Evolutionary conservation across 345 rosid species (phyloP), one percentile per base, ranked within the genome.

Genomic region (Citrus sinensis): DNA sequence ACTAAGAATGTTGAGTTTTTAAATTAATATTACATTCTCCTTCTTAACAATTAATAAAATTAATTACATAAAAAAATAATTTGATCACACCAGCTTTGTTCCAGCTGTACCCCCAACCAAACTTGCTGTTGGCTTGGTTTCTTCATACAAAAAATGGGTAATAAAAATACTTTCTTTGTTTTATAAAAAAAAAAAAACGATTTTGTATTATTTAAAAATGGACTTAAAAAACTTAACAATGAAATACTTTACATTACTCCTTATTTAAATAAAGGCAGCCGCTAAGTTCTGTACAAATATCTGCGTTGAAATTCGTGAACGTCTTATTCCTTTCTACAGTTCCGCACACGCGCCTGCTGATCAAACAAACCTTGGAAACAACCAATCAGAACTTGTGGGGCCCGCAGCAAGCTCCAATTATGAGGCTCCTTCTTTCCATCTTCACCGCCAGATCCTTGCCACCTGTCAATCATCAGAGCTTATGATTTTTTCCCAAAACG

Each of bases 361-460:
- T 70, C 68, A 32, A 59, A 9, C 27, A 42, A 74, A 25, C 24
- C 25, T 67, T 67, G 32, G 5, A 46, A 37, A 60, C 69, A 59
- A 54, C 62, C 42, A 65, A 65, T 65, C 11, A 65, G 20, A 34
- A 27, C 20, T 20, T 0, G 24, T 19, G 30, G 72, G 9, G 42
- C 69, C 69, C 46, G 20, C 46, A 7, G 37, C 0, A 10, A n/a
- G 73, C 54, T 59, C 39, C 74, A 32, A 24, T 34, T 39, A 39
- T 75, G 46, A 73, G 54, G 74, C 71, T 60, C 51, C 16, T 17
- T 30, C 75, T 72, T n/a, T 27, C 56, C 24, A 58, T 71, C 24
- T n/a, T 59, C 32, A 25, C 83, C 76, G 73, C 76, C n/a, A 0
- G 79, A 78, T 61, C 49, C 27, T 2, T 63, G 63, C 78, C 76